These are phyloP conservation scores for Pestalotiopsis fici DNA, from an alignment of 2,329 filamentous ascomycete species.

Conservation along the genomic window DNA sequence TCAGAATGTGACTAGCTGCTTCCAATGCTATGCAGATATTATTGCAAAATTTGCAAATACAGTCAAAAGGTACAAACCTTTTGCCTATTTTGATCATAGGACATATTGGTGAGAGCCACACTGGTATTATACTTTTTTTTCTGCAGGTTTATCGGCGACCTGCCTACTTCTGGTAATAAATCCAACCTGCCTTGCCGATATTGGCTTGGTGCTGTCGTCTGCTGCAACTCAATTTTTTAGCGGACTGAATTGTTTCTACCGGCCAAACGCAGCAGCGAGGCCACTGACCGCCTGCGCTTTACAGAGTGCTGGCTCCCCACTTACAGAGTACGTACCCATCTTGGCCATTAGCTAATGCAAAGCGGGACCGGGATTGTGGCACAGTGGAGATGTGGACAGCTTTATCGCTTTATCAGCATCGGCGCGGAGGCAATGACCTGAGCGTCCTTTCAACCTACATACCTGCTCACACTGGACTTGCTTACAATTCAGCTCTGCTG, in stretches of 20 bases:
- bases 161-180: not conserved
- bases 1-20: not conserved
- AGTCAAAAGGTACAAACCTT: slow-evolving; percentile 17
- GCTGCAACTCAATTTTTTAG: slow-evolving; percentile 2
- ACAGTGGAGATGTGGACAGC: slow-evolving; percentile 5
- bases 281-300: slow-evolving; percentile 7
- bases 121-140: not conserved
- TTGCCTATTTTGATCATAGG: slow-evolving; percentile 2
- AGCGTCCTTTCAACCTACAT: not conserved
- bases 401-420: slow-evolving; percentile 2
- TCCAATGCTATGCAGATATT: not conserved
- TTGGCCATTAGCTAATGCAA: not conserved
- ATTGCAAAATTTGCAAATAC: not conserved
- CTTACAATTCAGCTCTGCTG: not conserved
- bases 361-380: not conserved
- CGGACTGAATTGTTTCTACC: not conserved
- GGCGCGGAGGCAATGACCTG: not conserved
- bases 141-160: not conserved
- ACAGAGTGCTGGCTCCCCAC: not conserved
- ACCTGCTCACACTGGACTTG: no score
- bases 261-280: not conserved
- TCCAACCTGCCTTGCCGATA: no score
- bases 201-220: not conserved
- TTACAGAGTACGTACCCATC: not conserved
- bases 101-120: not conserved